Evolutionary conservation across 306 rosid species (phyloP), one percentile per base, ranked within the genome.

Genomic region (Sindora glabra): DNA sequence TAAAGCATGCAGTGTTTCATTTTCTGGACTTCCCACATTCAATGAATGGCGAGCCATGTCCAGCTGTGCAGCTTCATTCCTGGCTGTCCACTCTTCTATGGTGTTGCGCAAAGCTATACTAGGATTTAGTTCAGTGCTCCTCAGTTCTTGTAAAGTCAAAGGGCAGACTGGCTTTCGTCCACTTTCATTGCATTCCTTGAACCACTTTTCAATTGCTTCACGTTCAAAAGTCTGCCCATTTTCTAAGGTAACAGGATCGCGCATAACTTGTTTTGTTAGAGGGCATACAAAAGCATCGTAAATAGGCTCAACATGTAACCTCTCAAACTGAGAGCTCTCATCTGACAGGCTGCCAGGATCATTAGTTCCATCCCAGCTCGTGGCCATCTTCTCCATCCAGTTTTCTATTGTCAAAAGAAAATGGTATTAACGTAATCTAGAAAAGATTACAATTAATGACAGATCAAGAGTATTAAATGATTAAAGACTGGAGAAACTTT

Each of bases 81-180:
- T 94, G 5, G 95, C 77, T 74, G 77, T 94, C 99, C 99, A 94
- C 79, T 94, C 99, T 73, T 94, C 99, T 62, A 94, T 89, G 70
- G 99, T 94, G 89, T 94, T 86, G 11, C 97, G 84, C 79, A 94
- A 56, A 68, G 99, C 99, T 64, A 86, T 84, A 71, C 99, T 94
- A 40, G 99, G 91, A 75, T 94, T 94, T 77, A 94, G 66, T 27
- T 82, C 97, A 3, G 77, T 15, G 56, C 62, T 86, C 73, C 27
- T 80, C 14, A 94, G 62, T 65, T 94, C 95, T 27, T 72, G 83
- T 7, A 56, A 75, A 8, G 99, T 94, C 68, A 86, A 71, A 4
- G 99, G 99, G 50, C 99, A 94, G 33, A 82, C 73, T 52, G 78
- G 80, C 74, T 66, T 89, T 72, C 81, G 70, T 24, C 95, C 92